These are phyloP conservation scores for Amaranthus cruentus DNA, from an alignment of 148 eudicot genomes.

Conservation along the genomic window DNA sequence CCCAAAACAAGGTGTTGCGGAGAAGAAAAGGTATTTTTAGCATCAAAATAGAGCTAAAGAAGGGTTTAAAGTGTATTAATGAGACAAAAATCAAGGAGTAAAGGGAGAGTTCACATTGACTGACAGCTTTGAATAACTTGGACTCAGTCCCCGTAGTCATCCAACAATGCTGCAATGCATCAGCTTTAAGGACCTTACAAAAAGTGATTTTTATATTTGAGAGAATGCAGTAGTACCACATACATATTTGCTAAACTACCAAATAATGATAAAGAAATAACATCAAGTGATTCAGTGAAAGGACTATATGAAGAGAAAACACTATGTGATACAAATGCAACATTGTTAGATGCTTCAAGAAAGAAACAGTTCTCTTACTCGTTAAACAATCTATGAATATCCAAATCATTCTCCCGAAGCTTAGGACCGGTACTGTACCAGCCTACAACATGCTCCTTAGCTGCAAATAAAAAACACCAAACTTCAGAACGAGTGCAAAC, in stretches of 20 bases:
- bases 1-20: too few species aligned
- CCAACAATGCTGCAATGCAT: not conserved
- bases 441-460: conserved; percentile 97
- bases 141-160: not conserved
- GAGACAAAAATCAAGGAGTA: too few species aligned
- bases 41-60: too few species aligned
- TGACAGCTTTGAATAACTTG: not conserved
- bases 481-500: conserved; percentile 4
- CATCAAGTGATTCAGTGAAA: not conserved
- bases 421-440: conserved; percentile 99
- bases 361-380: conserved; percentile 52
- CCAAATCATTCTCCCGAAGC: conserved; percentile 82
- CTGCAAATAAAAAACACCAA: conserved; percentile 29
- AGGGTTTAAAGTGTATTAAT: too few species aligned
- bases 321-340: not conserved
- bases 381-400: conserved; percentile 69
- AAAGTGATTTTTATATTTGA: not conserved
- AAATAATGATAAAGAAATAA: not conserved
- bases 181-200: not conserved
- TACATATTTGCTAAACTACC: not conserved
- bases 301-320: not conserved
- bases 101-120: not conserved
- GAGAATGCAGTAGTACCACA: not conserved
- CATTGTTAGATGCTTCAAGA: not conserved
- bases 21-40: too few species aligned